Evolutionary conservation across 75 land plant genomes (phyloP).

Genomic region (Pinus taeda): DNA sequence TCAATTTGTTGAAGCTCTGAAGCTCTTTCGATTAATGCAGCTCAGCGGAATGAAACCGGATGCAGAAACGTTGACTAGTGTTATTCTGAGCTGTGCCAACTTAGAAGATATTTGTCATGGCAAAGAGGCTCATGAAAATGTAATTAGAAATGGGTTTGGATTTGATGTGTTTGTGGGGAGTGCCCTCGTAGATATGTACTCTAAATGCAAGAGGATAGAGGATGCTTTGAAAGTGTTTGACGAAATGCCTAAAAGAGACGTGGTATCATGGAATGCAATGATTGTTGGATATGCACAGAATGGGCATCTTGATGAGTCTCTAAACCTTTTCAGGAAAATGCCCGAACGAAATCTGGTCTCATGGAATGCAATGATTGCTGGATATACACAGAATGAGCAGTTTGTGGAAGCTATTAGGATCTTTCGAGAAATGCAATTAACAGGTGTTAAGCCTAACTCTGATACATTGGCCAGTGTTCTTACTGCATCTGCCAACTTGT

Average conservation of each 20-base stretch:
- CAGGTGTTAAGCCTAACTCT: conserved; percentile 24
- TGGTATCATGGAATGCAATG: neutral
- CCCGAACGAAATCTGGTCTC: conserved; percentile 14
- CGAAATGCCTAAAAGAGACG: neutral
- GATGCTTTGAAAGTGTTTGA: conserved; percentile 1
- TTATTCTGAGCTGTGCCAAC: conserved; percentile 55
- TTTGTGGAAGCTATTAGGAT: conserved; percentile 22
- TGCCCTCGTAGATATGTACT: conserved; percentile 56
- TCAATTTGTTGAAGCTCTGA: conserved; percentile 29
- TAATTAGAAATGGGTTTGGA: conserved; percentile 31
- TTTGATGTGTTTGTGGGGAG: conserved; percentile 57
- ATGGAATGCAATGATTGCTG: conserved; percentile 49
- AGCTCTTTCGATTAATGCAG: conserved; percentile 42
- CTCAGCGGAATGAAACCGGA: conserved; percentile 18
- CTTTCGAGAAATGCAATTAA: conserved; percentile 26
- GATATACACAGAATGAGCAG: conserved; percentile 39
- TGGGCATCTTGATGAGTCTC: neutral
- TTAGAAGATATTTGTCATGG: conserved; percentile 33
- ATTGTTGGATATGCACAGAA: neutral
- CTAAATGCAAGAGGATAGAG: conserved; percentile 13
- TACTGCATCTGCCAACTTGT: conserved; percentile 36
- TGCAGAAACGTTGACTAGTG: conserved; percentile 45
- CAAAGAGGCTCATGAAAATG: conserved; percentile 40
- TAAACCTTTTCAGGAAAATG: neutral
- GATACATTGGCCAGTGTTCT: conserved; percentile 40